Evolutionary conservation across 1,139 yeast genomes (phyloP).

Genomic region (Magnusiomyces tetraspermus): DNA sequence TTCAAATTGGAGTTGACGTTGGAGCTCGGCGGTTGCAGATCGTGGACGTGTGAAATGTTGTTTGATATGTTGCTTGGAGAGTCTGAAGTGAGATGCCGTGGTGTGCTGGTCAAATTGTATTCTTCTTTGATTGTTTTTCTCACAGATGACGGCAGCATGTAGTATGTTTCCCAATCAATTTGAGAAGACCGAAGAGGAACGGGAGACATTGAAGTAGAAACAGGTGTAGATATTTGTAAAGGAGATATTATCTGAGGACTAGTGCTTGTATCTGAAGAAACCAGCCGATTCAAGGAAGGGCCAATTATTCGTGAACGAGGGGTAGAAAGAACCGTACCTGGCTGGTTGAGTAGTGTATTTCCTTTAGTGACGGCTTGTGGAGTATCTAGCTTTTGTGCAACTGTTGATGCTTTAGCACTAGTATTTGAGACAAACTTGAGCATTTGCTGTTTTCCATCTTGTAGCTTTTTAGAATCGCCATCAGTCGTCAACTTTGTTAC

Average conservation of each 20-base stretch:
- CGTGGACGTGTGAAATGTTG: too few species aligned
- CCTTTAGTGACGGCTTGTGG: background rate
- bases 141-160: conserved; percentile 10
- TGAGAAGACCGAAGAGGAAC: background rate
- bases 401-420: background rate
- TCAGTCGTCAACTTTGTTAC: conserved; percentile 31
- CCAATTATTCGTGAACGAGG: background rate
- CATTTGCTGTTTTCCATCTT: background rate
- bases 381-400: background rate
- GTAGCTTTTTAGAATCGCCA: background rate
- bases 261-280: background rate
- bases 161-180: conserved; percentile 13
- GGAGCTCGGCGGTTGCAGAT: too few species aligned
- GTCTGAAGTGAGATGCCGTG: background rate
- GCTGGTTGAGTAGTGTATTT: too few species aligned
- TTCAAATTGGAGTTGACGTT: background rate
- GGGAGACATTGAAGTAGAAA: background rate
- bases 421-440: background rate
- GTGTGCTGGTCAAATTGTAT: conserved; percentile 8
- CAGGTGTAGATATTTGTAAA: background rate
- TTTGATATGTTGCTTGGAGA: too few species aligned
- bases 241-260: background rate
- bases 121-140: conserved; percentile 6
- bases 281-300: background rate
- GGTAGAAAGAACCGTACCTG: background rate